Percentiles rank a stretch among this genome's conserved stretches.
Evolutionary conservation across 768 basidiomycete species (phyloP).

Genomic region (Pulveroboletus sp.): DNA sequence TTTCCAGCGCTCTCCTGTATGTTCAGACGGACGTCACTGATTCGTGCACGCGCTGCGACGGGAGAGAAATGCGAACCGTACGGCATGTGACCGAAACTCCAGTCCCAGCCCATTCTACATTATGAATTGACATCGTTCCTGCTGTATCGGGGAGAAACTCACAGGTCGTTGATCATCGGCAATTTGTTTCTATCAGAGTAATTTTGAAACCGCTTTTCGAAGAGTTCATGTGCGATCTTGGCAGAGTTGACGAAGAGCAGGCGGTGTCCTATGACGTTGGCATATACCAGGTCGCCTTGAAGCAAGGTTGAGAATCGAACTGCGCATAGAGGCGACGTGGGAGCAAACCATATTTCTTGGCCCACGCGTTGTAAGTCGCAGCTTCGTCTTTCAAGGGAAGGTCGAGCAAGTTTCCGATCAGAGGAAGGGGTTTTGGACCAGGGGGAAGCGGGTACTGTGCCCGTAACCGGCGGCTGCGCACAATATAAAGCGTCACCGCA

Average conservation of each 20-base stretch:
- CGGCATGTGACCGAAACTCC: conserved; percentile 54
- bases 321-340: background rate
- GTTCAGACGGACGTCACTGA: background rate
- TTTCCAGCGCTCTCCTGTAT: conserved; percentile 48
- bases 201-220: conserved; percentile 51
- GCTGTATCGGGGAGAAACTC: conserved; percentile 7
- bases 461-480: conserved; percentile 9
- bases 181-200: conserved; percentile 51
- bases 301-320: background rate
- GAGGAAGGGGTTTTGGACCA: conserved; percentile 48
- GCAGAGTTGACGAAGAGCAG: conserved; percentile 45
- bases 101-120: conserved; percentile 43
- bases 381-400: conserved; percentile 37
- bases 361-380: conserved; percentile 40
- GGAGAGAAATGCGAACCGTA: conserved; percentile 32
- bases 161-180: conserved; percentile 50
- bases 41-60: background rate
- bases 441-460: conserved; percentile 42
- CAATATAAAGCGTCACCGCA: conserved; percentile 16
- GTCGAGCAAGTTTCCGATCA: conserved; percentile 51
- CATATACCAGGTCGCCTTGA: conserved; percentile 49
- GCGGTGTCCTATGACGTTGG: conserved; percentile 46
- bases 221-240: conserved; percentile 45
- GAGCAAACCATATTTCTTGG: conserved; percentile 33
- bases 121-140: conserved; percentile 5